Evolutionary conservation across 1,139 yeast species (phyloP).

Genomic region (Pichia sp.): DNA sequence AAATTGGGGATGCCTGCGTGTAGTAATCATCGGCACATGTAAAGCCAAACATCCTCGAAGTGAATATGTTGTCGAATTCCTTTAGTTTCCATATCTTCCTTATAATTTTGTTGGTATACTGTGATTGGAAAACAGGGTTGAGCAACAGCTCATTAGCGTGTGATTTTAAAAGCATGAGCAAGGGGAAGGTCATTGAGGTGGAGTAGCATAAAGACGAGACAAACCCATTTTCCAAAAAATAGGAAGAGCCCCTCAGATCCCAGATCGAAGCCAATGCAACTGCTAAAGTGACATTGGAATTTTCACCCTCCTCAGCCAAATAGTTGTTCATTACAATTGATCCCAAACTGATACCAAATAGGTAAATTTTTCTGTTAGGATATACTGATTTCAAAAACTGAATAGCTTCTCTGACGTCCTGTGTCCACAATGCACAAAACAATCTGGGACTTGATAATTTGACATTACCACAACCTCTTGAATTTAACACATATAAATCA

Average conservation of each 20-base stretch:
- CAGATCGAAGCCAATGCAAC: conserved; percentile 72
- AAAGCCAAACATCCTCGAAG: conserved; percentile 72
- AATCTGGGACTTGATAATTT: conserved; percentile 66
- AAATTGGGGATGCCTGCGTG: conserved; percentile 55
- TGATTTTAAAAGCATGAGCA: conserved; percentile 52
- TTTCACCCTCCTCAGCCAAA: conserved; percentile 60
- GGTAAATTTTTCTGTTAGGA: conserved; percentile 69
- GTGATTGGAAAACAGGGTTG: conserved; percentile 29
- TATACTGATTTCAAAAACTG: conserved; percentile 42
- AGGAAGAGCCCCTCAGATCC: conserved; percentile 61
- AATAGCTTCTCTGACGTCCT: conserved; percentile 56
- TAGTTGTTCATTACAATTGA: conserved; percentile 73
- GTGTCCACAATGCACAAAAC: conserved; percentile 69
- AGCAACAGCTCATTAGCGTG: conserved; percentile 47
- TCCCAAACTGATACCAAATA: conserved; percentile 86
- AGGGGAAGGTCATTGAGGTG: conserved; percentile 58
- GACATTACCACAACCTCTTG: conserved; percentile 84
- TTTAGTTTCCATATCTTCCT: conserved; percentile 25
- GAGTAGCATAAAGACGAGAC: conserved; percentile 58
- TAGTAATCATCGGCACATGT: conserved; percentile 67
- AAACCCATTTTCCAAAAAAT: conserved; percentile 41
- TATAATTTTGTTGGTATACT: conserved; percentile 12
- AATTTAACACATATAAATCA: conserved; percentile 70
- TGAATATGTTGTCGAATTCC: conserved; percentile 65
- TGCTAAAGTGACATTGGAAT: conserved; percentile 53